Base-by-base conservation (phyloP, 106 monocot species). In the Platanthera zijinensis region DNA sequence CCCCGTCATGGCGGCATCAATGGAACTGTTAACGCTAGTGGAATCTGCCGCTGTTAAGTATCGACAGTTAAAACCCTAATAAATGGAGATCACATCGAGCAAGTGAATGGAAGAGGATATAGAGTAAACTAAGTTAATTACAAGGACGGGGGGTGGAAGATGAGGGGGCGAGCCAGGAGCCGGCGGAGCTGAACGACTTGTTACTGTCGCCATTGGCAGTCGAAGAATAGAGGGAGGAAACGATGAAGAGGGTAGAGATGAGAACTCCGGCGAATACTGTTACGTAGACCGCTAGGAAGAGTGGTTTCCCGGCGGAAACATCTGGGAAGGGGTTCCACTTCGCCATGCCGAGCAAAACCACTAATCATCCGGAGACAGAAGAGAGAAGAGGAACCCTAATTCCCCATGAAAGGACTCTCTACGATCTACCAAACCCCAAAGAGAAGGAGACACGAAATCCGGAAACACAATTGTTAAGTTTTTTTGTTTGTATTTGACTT, bases 161-260 rank as follows among this genome's bases (percentile, higher is more conserved):
- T 1, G 86, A 82, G 28, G 82, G 82, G 63, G 80, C 82, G 53
- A 57, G 5, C 69, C 73, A 70, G 19, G 49, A 72, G 4, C 52
- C 63, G 21, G 52, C 46, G 53, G 77, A 21, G 64, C 5, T 61
- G 45, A 66, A 48, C 64, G 73, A 14, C 45, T 86, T 77, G 39
- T 48, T 39, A 66, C 28, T 57, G 21, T 28, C 48, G 56, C 51
- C 19, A 19, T 66, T 66, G 71, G 52, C n/a, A 25, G 79, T 6
- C 50, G 78, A 72, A 39, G 39, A 39, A 74, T 86, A 82, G 73
- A 88, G 48, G 69, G 82, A 74, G 77, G 86, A 89, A 76, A 91
- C 50, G 70, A 94, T 81, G 84, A 80, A 80, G 5, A 80, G 52
- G 19, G 80, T 53, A 45, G 75, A 80, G 52, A 80, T 54, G 67